A percentile compares a stretch with the other conserved stretches of the same genome.
phyloP scores from a whole-genome alignment of 2,329 filamentous ascomycete genomes.

The Neopestalotiopsis rosae region DNA sequence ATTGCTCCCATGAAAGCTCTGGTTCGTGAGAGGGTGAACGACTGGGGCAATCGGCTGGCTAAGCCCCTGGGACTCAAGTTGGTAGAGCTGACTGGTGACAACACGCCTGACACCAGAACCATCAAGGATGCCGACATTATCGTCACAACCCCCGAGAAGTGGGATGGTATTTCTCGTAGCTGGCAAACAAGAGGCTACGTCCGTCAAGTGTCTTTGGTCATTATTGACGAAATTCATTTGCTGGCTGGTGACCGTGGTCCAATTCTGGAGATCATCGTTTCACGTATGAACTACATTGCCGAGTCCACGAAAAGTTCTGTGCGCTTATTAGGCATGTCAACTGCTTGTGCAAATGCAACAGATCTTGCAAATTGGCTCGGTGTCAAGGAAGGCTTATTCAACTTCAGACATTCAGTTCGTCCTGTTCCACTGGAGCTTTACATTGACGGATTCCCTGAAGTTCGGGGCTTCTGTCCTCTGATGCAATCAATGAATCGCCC shows the following conservation, averaged over 20 bases:
- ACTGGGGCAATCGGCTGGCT: constrained; percentile 87
- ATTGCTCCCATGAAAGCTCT: constrained; percentile 99
- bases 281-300: constrained; percentile 97
- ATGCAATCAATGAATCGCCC: constrained; percentile 99
- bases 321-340: constrained; percentile 96
- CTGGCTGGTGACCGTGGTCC: constrained; percentile 96
- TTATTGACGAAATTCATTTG: constrained; percentile 98
- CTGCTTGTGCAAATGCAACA: constrained; percentile 92
- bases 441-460: constrained; percentile 96
- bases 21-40: constrained; percentile 93
- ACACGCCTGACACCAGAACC: constrained; percentile 94
- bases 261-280: constrained; percentile 96
- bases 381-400: constrained; percentile 94
- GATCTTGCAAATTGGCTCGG: constrained; percentile 97
- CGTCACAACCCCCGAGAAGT: constrained; percentile 99
- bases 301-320: constrained; percentile 90
- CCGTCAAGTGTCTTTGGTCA: constrained; percentile 90
- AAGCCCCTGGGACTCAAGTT: constrained; percentile 84
- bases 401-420: constrained; percentile 95
- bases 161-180: constrained; percentile 98
- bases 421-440: constrained; percentile 95
- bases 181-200: constrained; percentile 99
- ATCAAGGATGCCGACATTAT: constrained; percentile 97
- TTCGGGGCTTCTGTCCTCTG: constrained; percentile 91
- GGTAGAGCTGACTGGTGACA: constrained; percentile 91